phyloP scores from a whole-genome alignment of 176 grass and related monocot species.

The Aechmea fasciata region DNA sequence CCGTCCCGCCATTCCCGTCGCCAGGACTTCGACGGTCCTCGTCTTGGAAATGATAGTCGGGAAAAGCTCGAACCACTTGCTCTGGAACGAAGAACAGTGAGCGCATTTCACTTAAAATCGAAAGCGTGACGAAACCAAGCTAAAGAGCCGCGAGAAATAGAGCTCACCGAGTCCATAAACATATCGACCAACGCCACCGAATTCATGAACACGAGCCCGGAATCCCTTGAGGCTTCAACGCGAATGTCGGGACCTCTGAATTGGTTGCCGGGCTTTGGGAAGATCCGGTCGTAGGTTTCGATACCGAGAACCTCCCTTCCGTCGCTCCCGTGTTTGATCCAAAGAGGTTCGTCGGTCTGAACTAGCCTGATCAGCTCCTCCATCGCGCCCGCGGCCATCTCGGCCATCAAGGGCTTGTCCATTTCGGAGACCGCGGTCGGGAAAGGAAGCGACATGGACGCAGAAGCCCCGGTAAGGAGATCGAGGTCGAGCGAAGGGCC shows the following conservation, averaged over 20 bases:
- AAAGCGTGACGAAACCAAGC: slow-evolving; percentile 16
- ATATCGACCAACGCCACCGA: slow-evolving; percentile 59
- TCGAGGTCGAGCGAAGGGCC: slow-evolving; percentile 67
- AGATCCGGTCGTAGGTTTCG: slow-evolving; percentile 44
- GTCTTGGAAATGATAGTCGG: slow-evolving; percentile 67
- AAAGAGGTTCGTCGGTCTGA: slow-evolving; percentile 54
- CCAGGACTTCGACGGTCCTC: slow-evolving; percentile 46
- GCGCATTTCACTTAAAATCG: slow-evolving; percentile 14
- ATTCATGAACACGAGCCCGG: slow-evolving; percentile 43
- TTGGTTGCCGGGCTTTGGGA: slow-evolving; percentile 37
- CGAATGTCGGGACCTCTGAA: slow-evolving; percentile 27
- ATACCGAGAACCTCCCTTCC: slow-evolving; percentile 39
- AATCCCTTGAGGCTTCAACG: slow-evolving; percentile 64
- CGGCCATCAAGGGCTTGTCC: slow-evolving; percentile 46
- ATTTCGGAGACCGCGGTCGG: slow-evolving; percentile 38
- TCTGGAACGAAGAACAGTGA: slow-evolving; percentile 10
- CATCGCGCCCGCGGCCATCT: slow-evolving; percentile 63
- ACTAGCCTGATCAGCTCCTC: slow-evolving; percentile 84
- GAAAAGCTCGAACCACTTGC: slow-evolving; percentile 59
- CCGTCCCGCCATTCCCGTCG: slow-evolving; percentile 43
- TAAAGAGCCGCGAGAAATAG: background rate
- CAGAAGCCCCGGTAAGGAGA: slow-evolving; percentile 35
- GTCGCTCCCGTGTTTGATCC: slow-evolving; percentile 38
- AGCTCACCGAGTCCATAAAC: slow-evolving; percentile 67
- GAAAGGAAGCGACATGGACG: slow-evolving; percentile 35